Percentiles rank a stretch among this genome's conserved stretches.
Conservation (phyloP, 805 yeast genomes). For the Priceomyces melissophilus region DNA sequence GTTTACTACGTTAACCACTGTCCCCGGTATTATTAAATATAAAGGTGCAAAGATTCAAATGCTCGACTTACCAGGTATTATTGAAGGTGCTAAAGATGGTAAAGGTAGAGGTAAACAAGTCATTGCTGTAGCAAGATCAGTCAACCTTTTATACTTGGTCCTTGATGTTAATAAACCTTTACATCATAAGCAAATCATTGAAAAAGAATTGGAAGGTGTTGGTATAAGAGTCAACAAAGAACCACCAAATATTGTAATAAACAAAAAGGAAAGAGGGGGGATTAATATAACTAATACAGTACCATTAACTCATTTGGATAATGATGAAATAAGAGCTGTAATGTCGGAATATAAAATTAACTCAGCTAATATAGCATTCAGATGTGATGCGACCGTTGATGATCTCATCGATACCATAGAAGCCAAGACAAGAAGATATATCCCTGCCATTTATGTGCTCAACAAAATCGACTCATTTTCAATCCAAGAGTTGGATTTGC, state of each 20-base stretch:
- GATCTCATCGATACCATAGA: constrained; percentile 93
- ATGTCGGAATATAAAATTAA: constrained; percentile 93
- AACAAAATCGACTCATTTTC: constrained; percentile 96
- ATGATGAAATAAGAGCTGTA: constrained; percentile 93
- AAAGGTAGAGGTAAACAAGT: constrained; percentile 94
- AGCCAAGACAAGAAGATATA: constrained; percentile 84
- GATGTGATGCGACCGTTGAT: constrained; percentile 98
- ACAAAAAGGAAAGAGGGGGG: constrained; percentile 95
- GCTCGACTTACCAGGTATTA: constrained; percentile 87
- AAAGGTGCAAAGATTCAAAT: constrained; percentile 98
- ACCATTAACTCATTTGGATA: constrained; percentile 85
- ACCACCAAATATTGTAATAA: constrained; percentile 89
- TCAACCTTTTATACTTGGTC: constrained; percentile 88
- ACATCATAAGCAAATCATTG: constrained; percentile 90
- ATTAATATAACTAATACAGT: constrained; percentile 90
- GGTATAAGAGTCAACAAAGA: constrained; percentile 90
- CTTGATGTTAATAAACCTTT: constrained; percentile 95
- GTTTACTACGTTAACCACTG: constrained; percentile 95
- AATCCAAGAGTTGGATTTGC: constrained; percentile 84
- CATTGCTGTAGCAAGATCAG: constrained; percentile 98
- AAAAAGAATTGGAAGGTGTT: constrained; percentile 93
- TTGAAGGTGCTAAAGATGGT: constrained; percentile 90
- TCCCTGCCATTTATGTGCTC: constrained; percentile 91
- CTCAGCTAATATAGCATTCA: constrained; percentile 92
- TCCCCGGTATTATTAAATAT: constrained; percentile 93